Conservation (phyloP, 768 basidiomycete genomes). For the Filobasidium floriforme region DNA sequence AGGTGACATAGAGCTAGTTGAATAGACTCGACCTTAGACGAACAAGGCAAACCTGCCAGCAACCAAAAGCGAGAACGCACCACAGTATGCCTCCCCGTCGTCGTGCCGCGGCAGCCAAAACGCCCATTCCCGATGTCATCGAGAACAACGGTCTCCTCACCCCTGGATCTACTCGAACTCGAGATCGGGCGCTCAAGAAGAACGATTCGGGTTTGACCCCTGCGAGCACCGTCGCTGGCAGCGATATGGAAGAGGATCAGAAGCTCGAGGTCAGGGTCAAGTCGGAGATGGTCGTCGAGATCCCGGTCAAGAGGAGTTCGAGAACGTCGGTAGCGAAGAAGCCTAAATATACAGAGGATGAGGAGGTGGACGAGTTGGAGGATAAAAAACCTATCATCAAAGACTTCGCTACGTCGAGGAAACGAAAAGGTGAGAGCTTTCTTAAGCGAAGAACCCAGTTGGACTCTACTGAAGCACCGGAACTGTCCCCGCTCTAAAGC, state of each 20-base stretch:
- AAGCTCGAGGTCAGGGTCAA: background rate
- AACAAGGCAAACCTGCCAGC: too few relatives aligned
- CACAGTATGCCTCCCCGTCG: slow-evolving; percentile 6
- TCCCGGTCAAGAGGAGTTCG: background rate
- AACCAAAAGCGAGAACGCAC: too few relatives aligned
- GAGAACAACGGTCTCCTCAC: slow-evolving; percentile 3
- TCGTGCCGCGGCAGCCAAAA: background rate
- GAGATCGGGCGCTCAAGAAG: background rate
- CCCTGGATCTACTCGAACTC: background rate
- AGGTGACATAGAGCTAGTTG: too few relatives aligned
- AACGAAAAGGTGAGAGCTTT: background rate
- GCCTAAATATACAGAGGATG: background rate
- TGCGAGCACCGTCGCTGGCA: background rate
- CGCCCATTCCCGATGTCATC: background rate
- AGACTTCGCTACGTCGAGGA: background rate
- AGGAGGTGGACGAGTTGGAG: background rate
- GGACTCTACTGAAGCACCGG: background rate
- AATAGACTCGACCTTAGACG: too few relatives aligned
- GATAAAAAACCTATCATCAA: slow-evolving; percentile 2
- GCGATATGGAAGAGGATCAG: background rate
- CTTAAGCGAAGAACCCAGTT: background rate
- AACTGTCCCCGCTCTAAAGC: background rate
- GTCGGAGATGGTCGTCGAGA: background rate
- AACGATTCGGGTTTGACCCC: background rate
- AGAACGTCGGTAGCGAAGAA: background rate